Conservation (phyloP, 306 rosid species). For the Macrotyloma uniflorum region DNA sequence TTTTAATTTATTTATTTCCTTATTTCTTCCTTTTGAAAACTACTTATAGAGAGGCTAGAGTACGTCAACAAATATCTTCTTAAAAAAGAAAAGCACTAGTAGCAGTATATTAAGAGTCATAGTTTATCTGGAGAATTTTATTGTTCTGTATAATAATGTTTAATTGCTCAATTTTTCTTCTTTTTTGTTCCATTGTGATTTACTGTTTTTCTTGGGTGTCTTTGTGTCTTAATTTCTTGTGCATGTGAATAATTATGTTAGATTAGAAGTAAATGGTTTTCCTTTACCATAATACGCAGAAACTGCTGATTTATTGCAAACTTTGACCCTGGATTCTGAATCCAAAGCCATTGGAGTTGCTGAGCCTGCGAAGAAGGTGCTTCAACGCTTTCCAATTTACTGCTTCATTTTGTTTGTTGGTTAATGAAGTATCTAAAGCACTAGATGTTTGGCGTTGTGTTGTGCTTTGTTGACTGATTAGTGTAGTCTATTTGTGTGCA, state of each 20-base stretch:
- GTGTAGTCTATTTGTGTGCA: slow-evolving; percentile 20
- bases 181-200: neutral
- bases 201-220: neutral
- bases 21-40: neutral
- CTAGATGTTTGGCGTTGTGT: neutral
- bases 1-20: neutral
- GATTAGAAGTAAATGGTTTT: neutral
- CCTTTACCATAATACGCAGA: slow-evolving; percentile 8
- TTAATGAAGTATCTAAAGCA: neutral
- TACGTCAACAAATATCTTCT: neutral
- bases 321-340: slow-evolving; percentile 49
- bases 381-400: neutral
- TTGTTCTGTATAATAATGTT: neutral
- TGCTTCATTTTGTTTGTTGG: neutral
- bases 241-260: neutral
- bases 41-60: neutral
- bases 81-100: neutral
- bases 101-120: neutral
- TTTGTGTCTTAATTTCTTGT: neutral
- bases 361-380: slow-evolving; percentile 45
- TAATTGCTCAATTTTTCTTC: neutral
- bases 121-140: neutral
- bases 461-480: neutral
- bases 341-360: slow-evolving; percentile 40
- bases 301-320: slow-evolving; percentile 46